Percentiles rank a stretch among this genome's conserved stretches.
Evolutionary conservation across 352 stramenopile species (phyloP).

Genomic region (Peronospora destructor): DNA sequence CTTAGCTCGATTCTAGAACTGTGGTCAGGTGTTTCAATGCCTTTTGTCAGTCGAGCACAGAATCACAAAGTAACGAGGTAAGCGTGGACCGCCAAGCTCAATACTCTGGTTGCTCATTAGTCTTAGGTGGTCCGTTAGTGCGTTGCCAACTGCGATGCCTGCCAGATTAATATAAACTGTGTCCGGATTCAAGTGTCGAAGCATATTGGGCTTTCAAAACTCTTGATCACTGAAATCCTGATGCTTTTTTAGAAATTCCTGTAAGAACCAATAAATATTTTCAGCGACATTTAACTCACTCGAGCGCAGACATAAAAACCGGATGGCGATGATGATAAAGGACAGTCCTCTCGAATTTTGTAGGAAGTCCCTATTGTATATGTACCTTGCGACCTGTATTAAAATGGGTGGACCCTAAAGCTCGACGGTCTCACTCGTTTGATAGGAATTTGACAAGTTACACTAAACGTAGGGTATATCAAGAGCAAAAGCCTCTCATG

Average conservation of each 20-base stretch:
- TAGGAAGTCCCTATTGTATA: too few relatives aligned
- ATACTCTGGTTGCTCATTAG: too few relatives aligned
- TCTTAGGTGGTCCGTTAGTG: slow-evolving; percentile 59
- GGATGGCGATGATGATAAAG: slow-evolving; percentile 25
- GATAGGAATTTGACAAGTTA: not conserved
- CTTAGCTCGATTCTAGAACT: too few relatives aligned
- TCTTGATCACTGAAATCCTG: slow-evolving; percentile 36
- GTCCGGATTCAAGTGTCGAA: slow-evolving; percentile 18
- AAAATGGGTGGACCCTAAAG: too few relatives aligned
- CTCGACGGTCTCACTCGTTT: slow-evolving; percentile 11
- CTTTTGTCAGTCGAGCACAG: too few relatives aligned
- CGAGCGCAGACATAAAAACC: not conserved
- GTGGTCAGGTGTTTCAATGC: too few relatives aligned
- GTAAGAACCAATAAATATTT: slow-evolving; percentile 70
- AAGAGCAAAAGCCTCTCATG: slow-evolving; percentile 15
- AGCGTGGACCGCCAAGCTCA: too few relatives aligned
- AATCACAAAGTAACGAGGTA: too few relatives aligned
- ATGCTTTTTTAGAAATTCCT: slow-evolving; percentile 55
- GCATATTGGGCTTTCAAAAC: slow-evolving; percentile 42
- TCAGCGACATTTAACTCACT: slow-evolving; percentile 52
- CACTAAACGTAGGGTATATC: slow-evolving; percentile 7
- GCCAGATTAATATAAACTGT: slow-evolving; percentile 37
- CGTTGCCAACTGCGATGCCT: slow-evolving; percentile 71
- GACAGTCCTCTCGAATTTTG: not conserved
- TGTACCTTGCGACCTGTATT: too few relatives aligned